These are phyloP conservation scores for Udeniomyces megalosporus DNA, from an alignment of 768 basidiomycete species.

Conservation along the genomic window DNA sequence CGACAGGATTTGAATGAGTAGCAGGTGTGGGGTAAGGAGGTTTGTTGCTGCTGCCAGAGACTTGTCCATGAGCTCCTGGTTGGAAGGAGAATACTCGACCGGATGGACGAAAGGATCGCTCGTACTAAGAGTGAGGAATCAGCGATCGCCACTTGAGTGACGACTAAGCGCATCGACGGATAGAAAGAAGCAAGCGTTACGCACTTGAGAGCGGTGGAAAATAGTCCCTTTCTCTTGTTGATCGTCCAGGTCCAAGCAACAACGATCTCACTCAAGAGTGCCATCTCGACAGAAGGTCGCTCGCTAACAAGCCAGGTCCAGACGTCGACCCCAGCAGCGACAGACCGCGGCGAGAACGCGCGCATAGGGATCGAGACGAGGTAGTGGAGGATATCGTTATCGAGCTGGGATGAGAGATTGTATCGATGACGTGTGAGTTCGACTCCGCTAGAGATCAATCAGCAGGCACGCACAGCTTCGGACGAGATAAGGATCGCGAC, in stretches of 20 bases:
- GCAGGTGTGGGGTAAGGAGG: constrained; percentile 61
- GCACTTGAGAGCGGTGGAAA: constrained; percentile 65
- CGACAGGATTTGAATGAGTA: constrained; percentile 72
- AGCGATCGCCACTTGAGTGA: not conserved
- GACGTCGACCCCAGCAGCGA: constrained; percentile 74
- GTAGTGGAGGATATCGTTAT: constrained; percentile 70
- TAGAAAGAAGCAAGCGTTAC: constrained; percentile 23
- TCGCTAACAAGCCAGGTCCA: constrained; percentile 95
- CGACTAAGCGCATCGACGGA: not conserved
- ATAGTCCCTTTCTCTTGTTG: constrained; percentile 59
- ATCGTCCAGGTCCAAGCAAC: constrained; percentile 78
- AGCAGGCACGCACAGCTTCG: constrained; percentile 39
- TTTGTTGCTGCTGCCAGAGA: constrained; percentile 52
- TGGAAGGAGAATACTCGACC: constrained; percentile 75
- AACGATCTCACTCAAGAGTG: constrained; percentile 67
- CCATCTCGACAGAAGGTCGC: constrained; percentile 62
- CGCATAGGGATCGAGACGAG: constrained; percentile 77
- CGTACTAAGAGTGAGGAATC: constrained; percentile 39
- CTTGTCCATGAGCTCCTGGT: constrained; percentile 66
- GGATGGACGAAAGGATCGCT: constrained; percentile 74
- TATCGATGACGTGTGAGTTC: not conserved
- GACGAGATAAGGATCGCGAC: constrained; percentile 60
- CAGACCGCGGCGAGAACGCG: constrained; percentile 68
- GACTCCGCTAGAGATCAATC: constrained; percentile 29
- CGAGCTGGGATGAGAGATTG: constrained; percentile 39